These are phyloP conservation scores for Hypoxylon sp. DNA, from an alignment of 2,329 filamentous ascomycete genomes.

Conservation along the genomic window DNA sequence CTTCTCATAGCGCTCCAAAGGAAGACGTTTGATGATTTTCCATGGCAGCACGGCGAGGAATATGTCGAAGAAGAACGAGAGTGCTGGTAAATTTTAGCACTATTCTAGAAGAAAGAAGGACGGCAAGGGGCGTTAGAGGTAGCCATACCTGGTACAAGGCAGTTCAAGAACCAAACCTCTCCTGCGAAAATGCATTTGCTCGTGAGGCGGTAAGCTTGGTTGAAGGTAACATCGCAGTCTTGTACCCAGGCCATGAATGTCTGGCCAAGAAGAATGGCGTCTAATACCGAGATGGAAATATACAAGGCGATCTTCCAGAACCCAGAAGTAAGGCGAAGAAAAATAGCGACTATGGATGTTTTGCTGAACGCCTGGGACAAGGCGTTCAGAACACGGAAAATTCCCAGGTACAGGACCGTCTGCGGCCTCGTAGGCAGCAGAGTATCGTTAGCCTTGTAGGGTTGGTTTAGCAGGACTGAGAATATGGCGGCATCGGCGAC, in stretches of 20 bases:
- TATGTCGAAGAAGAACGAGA: conserved; percentile 30
- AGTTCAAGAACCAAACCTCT: conserved; percentile 14
- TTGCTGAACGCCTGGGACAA: conserved; percentile 32
- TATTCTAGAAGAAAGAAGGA: neutral
- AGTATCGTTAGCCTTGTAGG: conserved; percentile 1
- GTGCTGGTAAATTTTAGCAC: conserved; percentile 19
- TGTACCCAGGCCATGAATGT: conserved; percentile 31
- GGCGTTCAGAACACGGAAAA: conserved; percentile 33
- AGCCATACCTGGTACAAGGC: conserved; percentile 25
- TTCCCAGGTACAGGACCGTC: conserved; percentile 18
- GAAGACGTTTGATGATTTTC: conserved; percentile 30
- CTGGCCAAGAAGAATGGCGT: conserved; percentile 24
- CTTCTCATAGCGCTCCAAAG: conserved; percentile 31
- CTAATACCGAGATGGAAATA: conserved; percentile 5
- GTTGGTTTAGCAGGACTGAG: conserved; percentile 20
- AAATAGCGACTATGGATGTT: conserved; percentile 29
- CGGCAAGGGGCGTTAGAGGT: neutral
- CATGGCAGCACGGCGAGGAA: conserved; percentile 31
- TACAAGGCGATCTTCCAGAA: conserved; percentile 30
- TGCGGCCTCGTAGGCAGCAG: conserved; percentile 16
- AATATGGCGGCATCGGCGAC: conserved; percentile 17
- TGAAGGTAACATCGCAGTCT: conserved; percentile 16
- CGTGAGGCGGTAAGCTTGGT: conserved; percentile 22
- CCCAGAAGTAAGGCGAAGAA: conserved; percentile 25
- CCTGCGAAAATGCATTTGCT: conserved; percentile 17